Conservation (phyloP, 176 grass and related monocot species). For the Oryza brachyantha region DNA sequence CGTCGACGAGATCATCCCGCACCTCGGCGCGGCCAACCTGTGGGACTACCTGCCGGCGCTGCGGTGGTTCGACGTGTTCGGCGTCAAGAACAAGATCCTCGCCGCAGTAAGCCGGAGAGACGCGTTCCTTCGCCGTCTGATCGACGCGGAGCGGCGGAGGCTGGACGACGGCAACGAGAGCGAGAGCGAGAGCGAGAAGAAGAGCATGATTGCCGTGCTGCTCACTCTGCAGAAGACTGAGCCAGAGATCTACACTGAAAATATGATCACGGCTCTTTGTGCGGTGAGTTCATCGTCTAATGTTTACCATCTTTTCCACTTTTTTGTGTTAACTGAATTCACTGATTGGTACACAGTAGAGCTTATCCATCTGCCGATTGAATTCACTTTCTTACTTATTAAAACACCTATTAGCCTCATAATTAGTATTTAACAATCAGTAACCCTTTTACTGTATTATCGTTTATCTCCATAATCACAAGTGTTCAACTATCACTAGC, state of each 20-base stretch:
- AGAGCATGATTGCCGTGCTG: slow-evolving; percentile 60
- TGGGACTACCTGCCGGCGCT: slow-evolving; percentile 71
- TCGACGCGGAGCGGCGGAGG: slow-evolving; percentile 44
- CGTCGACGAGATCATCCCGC: slow-evolving; percentile 20
- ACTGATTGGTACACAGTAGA: neutral
- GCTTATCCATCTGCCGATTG: neutral
- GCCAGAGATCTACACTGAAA: slow-evolving; percentile 63
- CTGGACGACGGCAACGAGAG: neutral
- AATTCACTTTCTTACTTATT: no score
- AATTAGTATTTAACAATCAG: no score
- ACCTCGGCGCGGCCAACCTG: slow-evolving; percentile 36
- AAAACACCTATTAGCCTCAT: no score
- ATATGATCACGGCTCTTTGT: slow-evolving; percentile 41
- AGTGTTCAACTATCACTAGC: neutral
- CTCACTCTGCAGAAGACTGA: slow-evolving; percentile 50
- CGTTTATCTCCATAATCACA: neutral
- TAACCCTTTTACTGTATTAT: neutral
- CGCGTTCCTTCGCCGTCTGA: slow-evolving; percentile 44
- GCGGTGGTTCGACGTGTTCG: slow-evolving; percentile 52
- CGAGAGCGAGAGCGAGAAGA: slow-evolving; percentile 35
- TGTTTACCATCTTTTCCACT: no score
- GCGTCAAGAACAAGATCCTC: slow-evolving; percentile 42
- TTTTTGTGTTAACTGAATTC: no score
- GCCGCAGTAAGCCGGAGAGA: slow-evolving; percentile 31
- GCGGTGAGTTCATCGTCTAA: slow-evolving; percentile 36